Base-by-base conservation (phyloP, 345 rosid species). In the Litchi chinensis region DNA sequence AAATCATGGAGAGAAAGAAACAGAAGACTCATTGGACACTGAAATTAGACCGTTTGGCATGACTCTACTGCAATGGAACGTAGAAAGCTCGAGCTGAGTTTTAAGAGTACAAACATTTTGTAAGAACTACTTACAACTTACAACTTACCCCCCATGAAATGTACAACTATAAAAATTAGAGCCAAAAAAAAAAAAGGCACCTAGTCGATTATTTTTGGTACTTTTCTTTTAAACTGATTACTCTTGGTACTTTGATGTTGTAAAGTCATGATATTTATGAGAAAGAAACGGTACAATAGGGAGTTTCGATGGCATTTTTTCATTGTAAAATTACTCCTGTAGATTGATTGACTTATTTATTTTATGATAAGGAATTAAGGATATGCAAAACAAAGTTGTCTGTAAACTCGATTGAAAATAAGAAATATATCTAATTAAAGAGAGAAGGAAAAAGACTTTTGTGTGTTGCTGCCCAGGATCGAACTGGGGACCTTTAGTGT, bases 401-500 rank as follows among this genome's bases (percentile, higher is more conserved):
- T 46, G 12, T 7, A 46, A 46, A 11, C 8, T 2, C 52, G 52
- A 8, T 4, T 46, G 12, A 46, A 11, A 8, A 46, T 46, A 11
- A 46, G 52, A 46, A 7, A 46, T 46, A 4, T 7, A 46, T 46
- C 12, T 11, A 46, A 46, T 46, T 8, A 11, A 46, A 21, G 40
- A 67, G 40, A 37, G 41, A 6, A 7, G 1, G 2, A 37, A 0
- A 3, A 8, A 56, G 8, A 12, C 1, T 46, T 7, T 46, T 10
- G 0, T 19, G 4, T 88, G 91, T 63, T 88, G 80, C 87, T 88
- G 88, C 89, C 86, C 86, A 87, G 85, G 84, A 87, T 87, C 87
- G 81, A 85, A 84, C 88, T 82, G 83, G 87, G 46, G 90, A 81
- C 87, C 85, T 83, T 89, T 79, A 78, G 86, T 77, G 90, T 85